phyloP scores from a whole-genome alignment of 768 basidiomycete genomes.

The Cyathus striatus region DNA sequence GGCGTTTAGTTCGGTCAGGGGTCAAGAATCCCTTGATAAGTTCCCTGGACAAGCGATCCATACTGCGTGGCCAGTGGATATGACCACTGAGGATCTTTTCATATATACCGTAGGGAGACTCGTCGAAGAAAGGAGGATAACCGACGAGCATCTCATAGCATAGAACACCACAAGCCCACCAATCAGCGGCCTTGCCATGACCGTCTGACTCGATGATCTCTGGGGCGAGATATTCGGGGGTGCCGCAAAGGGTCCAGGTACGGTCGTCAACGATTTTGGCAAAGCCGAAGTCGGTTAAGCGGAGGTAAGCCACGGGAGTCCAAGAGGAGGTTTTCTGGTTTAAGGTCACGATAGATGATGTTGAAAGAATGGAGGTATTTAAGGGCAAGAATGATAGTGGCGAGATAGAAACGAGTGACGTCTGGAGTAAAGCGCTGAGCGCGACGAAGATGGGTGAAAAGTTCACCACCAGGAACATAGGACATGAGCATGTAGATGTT shows the following conservation, averaged over 20 bases:
- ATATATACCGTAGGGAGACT: slow-evolving; percentile 97
- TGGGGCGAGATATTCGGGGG: slow-evolving; percentile 94
- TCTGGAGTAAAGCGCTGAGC: slow-evolving; percentile 95
- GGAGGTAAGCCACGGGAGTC: slow-evolving; percentile 91
- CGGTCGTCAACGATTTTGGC: slow-evolving; percentile 97
- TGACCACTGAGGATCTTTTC: slow-evolving; percentile 91
- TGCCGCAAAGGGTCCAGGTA: slow-evolving; percentile 96
- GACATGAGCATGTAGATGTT: slow-evolving; percentile 99
- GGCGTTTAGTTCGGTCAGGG: slow-evolving; percentile 84
- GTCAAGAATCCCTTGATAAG: slow-evolving; percentile 86
- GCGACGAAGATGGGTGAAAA: slow-evolving; percentile 93
- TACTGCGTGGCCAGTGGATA: slow-evolving; percentile 85
- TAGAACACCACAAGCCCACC: slow-evolving; percentile 98
- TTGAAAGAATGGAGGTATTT: slow-evolving; percentile 94
- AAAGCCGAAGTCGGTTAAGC: slow-evolving; percentile 97
- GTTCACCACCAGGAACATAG: slow-evolving; percentile 93
- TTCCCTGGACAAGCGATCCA: slow-evolving; percentile 87
- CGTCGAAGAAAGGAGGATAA: slow-evolving; percentile 97
- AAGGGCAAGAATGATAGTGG: slow-evolving; percentile 91
- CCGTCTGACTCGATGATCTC: slow-evolving; percentile 98
- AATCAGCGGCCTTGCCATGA: slow-evolving; percentile 97
- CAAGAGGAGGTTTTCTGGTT: slow-evolving; percentile 97
- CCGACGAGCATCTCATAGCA: slow-evolving; percentile 99
- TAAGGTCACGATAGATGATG: slow-evolving; percentile 97
- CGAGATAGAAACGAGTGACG: slow-evolving; percentile 96